Base-by-base conservation (phyloP, 345 rosid genomes). In the Brassica rapa region DNA sequence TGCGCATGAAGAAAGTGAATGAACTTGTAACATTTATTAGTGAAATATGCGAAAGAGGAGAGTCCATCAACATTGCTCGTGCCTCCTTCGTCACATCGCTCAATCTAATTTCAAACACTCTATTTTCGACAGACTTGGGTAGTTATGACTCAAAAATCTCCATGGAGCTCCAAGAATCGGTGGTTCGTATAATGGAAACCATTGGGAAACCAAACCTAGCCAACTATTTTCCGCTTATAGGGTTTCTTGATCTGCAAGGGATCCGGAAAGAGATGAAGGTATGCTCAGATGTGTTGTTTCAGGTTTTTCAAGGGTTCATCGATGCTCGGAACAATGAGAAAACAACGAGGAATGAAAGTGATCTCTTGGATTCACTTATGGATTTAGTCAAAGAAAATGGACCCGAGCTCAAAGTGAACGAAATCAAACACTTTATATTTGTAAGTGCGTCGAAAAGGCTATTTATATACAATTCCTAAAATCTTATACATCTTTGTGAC, bases 201-300 rank as follows among this genome's bases (percentile, higher is more conserved):
- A 76, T 69, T 2, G 88, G 87, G 14, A 84, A 76, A 82, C 80
- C 84, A 1, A 88, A 86, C 66, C 5, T 86, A 25, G 78, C 82
- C 0, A 88, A 88, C 64, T 88, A 66, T 62, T 87, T 85, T 53
- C 90, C 86, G 4, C 1, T 73, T 16, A 74, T 89, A 0, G 68
- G 81, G 63, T 70, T n/a, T 73, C 16, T 86, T 68, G 90, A 88
- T 16, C 74, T 82, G 3, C 86, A 86, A 72, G 84, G 86, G 15
- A 67, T 75, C 33, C 56, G 66, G 51, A 72, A 75, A 14, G 62
- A 80, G 12, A 82, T 67, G 64, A 33, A 57, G 3, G 4, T 23
- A 24, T 68, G 39, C 73, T 56, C 60, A 7, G 62, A 56, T 7
- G 80, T 55, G 29, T 4, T 84, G 27, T 70, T 80, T 19, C 32